Evolutionary conservation across 495 filamentous ascomycete species (phyloP), one percentile per base, ranked within the genome.

Genomic region (Beverwykella pulmonaria): DNA sequence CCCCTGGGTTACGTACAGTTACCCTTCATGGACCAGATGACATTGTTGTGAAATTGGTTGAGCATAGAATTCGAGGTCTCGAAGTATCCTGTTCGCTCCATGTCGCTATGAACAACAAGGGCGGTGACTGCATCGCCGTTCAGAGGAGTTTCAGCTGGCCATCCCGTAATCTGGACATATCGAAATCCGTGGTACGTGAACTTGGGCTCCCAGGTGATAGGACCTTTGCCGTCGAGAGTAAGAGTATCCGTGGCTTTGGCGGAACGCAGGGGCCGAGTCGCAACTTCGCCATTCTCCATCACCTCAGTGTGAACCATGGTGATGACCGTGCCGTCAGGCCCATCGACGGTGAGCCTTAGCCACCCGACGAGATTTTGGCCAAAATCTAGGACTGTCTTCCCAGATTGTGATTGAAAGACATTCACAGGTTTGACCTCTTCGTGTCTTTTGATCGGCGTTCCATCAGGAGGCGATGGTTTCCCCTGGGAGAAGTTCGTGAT

Each of bases 101-200:
- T 81, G 54, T 84, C 82, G 10, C 79, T 79, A 56, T 84, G 80
- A 1, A 83, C 65, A 0, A 84, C 82, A 1, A 82, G 53, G 0
- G 81, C 83, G 9, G 73, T 74, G 26, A 85, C 63, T 7, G 52
- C 27, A 10, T 56, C 61, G 23, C 34, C 50, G 23, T 23, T n/a
- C 1, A 64, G 36, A 5, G 22, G 26, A 5, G 8, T 78, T 63
- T 17, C 19, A 14, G 53, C 58, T 3, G 76, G 76, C 83, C 83
- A 86, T 1, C 75, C 75, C 7, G 80, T 76, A 5, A 86, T 71
- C 67, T 82, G 76, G 15, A 79, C 81, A 53, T 81, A 86, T 12
- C 83, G 78, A 52, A 85, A 86, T 0, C 83, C 83, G 55, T 86
- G 82, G 50, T 81, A 86, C 2, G 83, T 85, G 69, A 80, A 85